A percentile compares a stretch with the other conserved stretches of the same genome.
Conservation (phyloP, 2,329 filamentous ascomycete genomes). For the Pseudogymnoascus sp. region DNA sequence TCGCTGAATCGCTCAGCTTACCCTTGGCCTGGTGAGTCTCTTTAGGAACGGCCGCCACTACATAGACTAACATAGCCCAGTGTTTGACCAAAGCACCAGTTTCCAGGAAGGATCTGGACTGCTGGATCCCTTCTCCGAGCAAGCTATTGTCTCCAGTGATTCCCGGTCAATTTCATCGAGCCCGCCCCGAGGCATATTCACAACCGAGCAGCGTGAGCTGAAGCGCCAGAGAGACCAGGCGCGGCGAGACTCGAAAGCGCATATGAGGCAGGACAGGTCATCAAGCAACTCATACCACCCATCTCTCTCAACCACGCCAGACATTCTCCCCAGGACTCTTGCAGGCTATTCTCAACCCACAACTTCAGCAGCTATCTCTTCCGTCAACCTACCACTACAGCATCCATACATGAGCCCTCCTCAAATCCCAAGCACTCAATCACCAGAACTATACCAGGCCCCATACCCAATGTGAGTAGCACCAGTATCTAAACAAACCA, state of each 20-base stretch:
- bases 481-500: not conserved
- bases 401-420: slow-evolving; percentile 2
- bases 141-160: not conserved
- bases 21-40: slow-evolving; percentile 5
- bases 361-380: slow-evolving; percentile 18
- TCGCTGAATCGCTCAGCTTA: not conserved
- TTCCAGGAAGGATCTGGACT: not conserved
- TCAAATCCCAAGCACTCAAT: slow-evolving; percentile 1
- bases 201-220: slow-evolving; percentile 51
- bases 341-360: slow-evolving; percentile 25
- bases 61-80: not conserved
- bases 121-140: slow-evolving; percentile 4
- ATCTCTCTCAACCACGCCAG: slow-evolving; percentile 27
- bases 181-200: slow-evolving; percentile 45
- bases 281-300: slow-evolving; percentile 25
- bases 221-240: slow-evolving; percentile 53
- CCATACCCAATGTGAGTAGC: slow-evolving; percentile 1
- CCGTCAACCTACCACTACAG: slow-evolving; percentile 15
- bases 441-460: not conserved
- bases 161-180: slow-evolving; percentile 40
- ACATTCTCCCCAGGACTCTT: slow-evolving; percentile 26
- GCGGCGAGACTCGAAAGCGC: slow-evolving; percentile 49
- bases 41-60: not conserved
- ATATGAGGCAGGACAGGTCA: slow-evolving; percentile 39
- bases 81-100: not conserved